Percentiles rank a stretch among this genome's conserved stretches.
Conservation (phyloP, 2,329 filamentous ascomycete species). For the Ramularia endophylla region DNA sequence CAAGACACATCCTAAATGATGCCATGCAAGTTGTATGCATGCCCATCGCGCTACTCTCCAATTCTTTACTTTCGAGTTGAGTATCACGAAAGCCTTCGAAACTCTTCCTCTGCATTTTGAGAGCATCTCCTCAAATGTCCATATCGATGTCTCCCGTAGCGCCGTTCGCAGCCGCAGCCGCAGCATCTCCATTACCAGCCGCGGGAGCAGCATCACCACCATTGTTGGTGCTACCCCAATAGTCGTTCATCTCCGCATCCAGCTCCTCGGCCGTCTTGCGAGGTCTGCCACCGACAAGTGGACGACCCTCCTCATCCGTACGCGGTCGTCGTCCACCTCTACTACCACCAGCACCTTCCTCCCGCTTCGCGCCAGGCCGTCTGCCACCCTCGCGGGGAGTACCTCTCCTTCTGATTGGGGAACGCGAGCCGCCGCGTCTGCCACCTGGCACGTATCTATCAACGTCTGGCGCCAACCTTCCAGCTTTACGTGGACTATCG, state of each 20-base stretch:
- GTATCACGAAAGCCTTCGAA: too few relatives aligned
- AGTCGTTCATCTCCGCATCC: slow-evolving; percentile 95
- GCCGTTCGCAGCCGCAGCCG: slow-evolving; percentile 14
- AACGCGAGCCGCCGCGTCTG: slow-evolving; percentile 42
- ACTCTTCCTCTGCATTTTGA: too few relatives aligned
- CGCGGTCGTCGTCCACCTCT: slow-evolving; percentile 32
- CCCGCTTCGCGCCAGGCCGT: slow-evolving; percentile 40
- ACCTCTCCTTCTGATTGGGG: slow-evolving; percentile 48
- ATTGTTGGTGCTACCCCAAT: slow-evolving; percentile 54
- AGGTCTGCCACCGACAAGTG: slow-evolving; percentile 43
- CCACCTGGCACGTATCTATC: slow-evolving; percentile 72
- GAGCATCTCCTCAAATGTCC: slow-evolving; percentile 29
- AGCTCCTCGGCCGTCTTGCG: slow-evolving; percentile 88
- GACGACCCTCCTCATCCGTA: slow-evolving; percentile 43
- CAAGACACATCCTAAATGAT: too few relatives aligned
- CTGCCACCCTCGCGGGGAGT: slow-evolving; percentile 44
- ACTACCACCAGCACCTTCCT: slow-evolving; percentile 38
- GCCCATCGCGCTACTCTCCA: too few relatives aligned
- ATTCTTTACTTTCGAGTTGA: too few relatives aligned
- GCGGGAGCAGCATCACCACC: slow-evolving; percentile 30
- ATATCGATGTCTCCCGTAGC: slow-evolving; percentile 29
- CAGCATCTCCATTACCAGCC: slow-evolving; percentile 26
- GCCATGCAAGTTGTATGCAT: too few relatives aligned
- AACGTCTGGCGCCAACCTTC: slow-evolving; percentile 58
- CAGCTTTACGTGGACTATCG: slow-evolving; percentile 43